Evolutionary conservation across 192 early-diverging fungal species (phyloP), one percentile per base, ranked within the genome.

Genomic region (Bifiguratus adelaidae): DNA sequence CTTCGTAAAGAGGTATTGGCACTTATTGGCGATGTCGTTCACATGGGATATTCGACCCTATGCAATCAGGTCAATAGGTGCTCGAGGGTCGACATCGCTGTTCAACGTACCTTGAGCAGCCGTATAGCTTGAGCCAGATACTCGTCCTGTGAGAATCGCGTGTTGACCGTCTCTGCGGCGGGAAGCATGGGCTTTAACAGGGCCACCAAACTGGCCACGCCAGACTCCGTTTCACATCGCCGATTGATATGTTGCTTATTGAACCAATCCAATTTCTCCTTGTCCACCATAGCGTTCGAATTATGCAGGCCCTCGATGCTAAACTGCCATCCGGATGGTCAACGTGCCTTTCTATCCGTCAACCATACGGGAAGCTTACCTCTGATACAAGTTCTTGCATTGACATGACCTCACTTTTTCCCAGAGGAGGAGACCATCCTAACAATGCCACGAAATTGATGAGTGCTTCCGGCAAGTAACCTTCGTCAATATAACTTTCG

Each of bases 371-470:
- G 32, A 9, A 33, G 23, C 21, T 50, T 65, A 81, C 75, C 13
- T 74, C 68, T 36, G 64, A 37, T 6, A 72, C 65, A 18, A 83
- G 48, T 30, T 79, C 77, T n/a, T 67, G 34, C 45, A 89, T 57
- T 19, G 73, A 64, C 51, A 77, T 81, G 2, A 91, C 58, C 32
- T 86, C 82, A 29, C 83, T 73, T 2, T 67, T 52, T 0, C 58
- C 47, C 15, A 62, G 65, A 2, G 77, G 68, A 4, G 73, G 73
- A 34, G 66, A 58, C 88, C 89, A 94, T 24, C 93, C 91, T 13
- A 94, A 55, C 23, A 89, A 64, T 3, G 88, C 91, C 3, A 83
- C 78, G 61, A 91, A 94, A 62, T 93, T 97, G 19, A 86, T 71
- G 7, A 97, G 59, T 0, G 91, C 82, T 51, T 86, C 77, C 0